Evolutionary conservation across 2,329 filamentous ascomycete genomes (phyloP), one percentile per base, ranked within the genome.

Genomic region (Xylariaceae sp.): DNA sequence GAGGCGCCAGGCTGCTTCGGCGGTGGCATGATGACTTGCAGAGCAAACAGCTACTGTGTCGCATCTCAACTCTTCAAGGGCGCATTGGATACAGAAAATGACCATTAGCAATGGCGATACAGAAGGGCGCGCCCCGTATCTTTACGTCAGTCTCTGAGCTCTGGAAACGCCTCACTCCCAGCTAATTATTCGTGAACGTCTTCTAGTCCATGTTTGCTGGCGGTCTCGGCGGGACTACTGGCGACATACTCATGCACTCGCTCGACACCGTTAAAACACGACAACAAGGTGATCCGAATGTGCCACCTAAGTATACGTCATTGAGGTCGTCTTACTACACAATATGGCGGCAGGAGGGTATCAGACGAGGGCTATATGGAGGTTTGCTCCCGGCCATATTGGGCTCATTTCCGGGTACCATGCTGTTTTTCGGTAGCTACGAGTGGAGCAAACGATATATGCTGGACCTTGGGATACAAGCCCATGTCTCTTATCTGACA

Each of bases 181-280:
- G 46, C 54, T 59, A 52, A 57, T 47, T 13, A 18, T 44, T 50
- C 39, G 19, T 49, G 59, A 51, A 34, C 32, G 32, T 34, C 58
- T 55, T 54, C 57, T 64, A 96, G 90, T 86, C 88, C 70, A 99
- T 97, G 92, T 79, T 99, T 67, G 94, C 94, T 32, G 94, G 94
- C 67, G 94, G 92, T 56, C 77, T 95, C 49, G 94, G 95, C 67
- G 94, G 94, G 49, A 92, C 89, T 15, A 95, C 88, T 52, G 94
- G 95, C 55, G 94, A 99, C 72, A 88, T 99, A 81, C 77, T 99
- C 62, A 99, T 99, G 94, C 94, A 99, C 75, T 97, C 92, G 43
- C 81, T 99, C 67, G 94, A 99, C 72, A 99, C 94, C 0, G 94
- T 99, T 65, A 99, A 99, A 75, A 99, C 94, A 44, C 84, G 94